A percentile compares a stretch with the other conserved stretches of the same genome.
phyloP scores from a whole-genome alignment of 108 stramenopile species.

The Skeletonema costatum region DNA sequence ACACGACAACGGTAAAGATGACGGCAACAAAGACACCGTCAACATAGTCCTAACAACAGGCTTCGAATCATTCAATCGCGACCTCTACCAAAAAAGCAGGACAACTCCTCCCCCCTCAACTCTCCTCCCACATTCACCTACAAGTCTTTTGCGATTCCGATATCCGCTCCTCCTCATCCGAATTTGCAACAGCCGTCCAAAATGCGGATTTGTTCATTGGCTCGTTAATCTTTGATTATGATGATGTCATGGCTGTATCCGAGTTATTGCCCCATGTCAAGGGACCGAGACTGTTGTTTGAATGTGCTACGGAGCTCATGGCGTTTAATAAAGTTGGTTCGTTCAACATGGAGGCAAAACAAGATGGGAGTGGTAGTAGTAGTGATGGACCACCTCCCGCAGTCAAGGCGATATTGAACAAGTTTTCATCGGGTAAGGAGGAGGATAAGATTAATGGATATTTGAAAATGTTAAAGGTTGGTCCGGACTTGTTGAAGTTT shows the following conservation, averaged over 20 bases:
- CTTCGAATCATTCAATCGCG: slow-evolving; percentile 90
- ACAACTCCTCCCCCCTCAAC: slow-evolving; percentile 14
- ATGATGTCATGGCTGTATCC: slow-evolving; percentile 43
- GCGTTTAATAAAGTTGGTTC: slow-evolving; percentile 65
- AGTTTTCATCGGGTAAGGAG: slow-evolving; percentile 81
- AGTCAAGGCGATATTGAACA: slow-evolving; percentile 76
- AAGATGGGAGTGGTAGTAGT: slow-evolving; percentile 35
- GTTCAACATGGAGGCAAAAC: slow-evolving; percentile 59
- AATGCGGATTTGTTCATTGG: slow-evolving; percentile 80
- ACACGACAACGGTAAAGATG: no score
- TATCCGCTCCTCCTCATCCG: slow-evolving; percentile 34
- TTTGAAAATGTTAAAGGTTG: slow-evolving; percentile 82
- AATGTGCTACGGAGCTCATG: slow-evolving; percentile 88
- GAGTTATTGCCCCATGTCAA: slow-evolving; percentile 43
- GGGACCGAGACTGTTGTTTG: slow-evolving; percentile 77
- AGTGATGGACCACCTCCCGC: slow-evolving; percentile 77
- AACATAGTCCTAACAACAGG: slow-evolving; percentile 85
- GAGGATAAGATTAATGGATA: slow-evolving; percentile 86
- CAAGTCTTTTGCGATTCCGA: slow-evolving; percentile 74
- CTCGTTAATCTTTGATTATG: slow-evolving; percentile 81
- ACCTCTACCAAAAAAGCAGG: slow-evolving; percentile 71
- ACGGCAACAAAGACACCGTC: background rate
- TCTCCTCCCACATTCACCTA: slow-evolving; percentile 23
- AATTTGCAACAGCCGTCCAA: slow-evolving; percentile 57
- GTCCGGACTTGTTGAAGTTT: slow-evolving; percentile 78